Conservation (phyloP, 2,329 filamentous ascomycete genomes). For the Fusarium anthophilum region DNA sequence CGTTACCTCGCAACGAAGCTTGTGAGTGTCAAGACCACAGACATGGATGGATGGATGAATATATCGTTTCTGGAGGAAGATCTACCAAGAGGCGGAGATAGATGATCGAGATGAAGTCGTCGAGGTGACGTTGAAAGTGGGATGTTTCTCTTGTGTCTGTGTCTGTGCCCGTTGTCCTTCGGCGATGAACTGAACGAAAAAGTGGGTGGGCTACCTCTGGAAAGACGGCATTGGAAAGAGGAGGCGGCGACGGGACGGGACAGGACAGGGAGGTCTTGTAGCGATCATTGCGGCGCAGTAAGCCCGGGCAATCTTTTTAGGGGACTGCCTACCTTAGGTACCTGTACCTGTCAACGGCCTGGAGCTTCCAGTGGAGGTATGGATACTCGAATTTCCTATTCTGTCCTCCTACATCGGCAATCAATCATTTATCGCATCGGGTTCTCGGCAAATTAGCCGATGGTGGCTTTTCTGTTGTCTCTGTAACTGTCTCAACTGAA, state of each 20-base stretch:
- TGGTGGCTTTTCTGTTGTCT: background rate
- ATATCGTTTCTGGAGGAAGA: background rate
- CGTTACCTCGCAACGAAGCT: constrained; percentile 18
- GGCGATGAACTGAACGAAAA: constrained; percentile 1
- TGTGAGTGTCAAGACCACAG: background rate
- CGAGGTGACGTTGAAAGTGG: constrained; percentile 23
- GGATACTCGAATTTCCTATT: background rate
- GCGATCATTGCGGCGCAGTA: constrained; percentile 16
- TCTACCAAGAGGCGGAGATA: background rate
- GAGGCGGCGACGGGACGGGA: background rate
- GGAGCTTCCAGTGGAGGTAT: background rate
- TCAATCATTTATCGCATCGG: background rate
- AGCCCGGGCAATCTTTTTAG: background rate
- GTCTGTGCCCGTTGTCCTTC: background rate
- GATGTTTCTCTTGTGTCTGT: constrained; percentile 11
- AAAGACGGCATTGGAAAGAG: background rate
- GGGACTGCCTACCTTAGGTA: background rate
- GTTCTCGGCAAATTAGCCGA: background rate
- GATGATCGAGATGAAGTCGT: constrained; percentile 8
- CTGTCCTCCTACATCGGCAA: constrained; percentile 5
- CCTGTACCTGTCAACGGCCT: background rate
- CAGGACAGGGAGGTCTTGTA: background rate
- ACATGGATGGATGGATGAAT: constrained; percentile 21
- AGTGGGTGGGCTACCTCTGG: constrained; percentile 9
- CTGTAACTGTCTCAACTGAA: background rate